Evolutionary conservation across 345 rosid species (phyloP).

Genomic region (Luvunga scandens): DNA sequence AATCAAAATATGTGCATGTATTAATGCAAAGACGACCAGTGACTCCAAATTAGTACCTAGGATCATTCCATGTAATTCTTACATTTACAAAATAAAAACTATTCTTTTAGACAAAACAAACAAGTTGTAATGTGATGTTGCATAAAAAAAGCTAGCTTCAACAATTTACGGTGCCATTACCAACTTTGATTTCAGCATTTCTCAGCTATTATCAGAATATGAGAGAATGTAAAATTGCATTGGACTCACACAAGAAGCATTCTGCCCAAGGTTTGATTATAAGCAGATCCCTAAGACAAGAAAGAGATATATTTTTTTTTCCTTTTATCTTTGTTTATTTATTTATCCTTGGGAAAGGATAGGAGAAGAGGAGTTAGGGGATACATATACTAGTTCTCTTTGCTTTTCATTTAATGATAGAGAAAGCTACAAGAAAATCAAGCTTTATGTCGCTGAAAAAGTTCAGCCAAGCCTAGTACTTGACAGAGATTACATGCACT

Average conservation of each 20-base stretch:
- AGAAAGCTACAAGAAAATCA: not conserved
- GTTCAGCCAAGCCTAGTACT: not conserved
- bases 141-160: not conserved
- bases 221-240: no score
- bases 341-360: no score
- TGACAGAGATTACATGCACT: not conserved
- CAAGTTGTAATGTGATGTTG: not conserved
- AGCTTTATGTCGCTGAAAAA: not conserved
- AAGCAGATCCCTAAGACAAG: no score
- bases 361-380: no score
- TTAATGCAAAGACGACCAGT: not conserved
- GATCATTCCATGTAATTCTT: not conserved
- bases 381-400: not conserved
- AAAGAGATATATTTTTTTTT: not conserved
- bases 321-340: no score
- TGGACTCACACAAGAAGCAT: no score
- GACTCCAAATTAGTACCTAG: not conserved
- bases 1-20: not conserved
- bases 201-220: no score
- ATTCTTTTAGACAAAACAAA: no score
- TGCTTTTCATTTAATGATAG: not conserved
- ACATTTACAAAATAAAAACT: not conserved
- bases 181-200: not conserved
- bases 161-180: not conserved
- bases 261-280: no score